These are phyloP conservation scores for Trapa incisa DNA, from an alignment of 345 rosid genomes.

Conservation along the genomic window DNA sequence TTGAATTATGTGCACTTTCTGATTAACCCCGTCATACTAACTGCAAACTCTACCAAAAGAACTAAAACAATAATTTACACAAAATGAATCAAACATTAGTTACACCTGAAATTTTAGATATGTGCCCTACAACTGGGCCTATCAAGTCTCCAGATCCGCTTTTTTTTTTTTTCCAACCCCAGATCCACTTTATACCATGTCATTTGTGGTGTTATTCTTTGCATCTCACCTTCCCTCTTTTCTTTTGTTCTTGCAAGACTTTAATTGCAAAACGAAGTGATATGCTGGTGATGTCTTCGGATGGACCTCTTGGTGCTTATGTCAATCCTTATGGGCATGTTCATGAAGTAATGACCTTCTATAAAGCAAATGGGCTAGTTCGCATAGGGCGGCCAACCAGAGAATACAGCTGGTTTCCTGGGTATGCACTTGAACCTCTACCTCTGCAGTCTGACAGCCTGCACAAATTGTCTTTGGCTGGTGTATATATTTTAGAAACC, in stretches of 20 bases:
- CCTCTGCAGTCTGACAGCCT: background rate
- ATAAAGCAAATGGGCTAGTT: slow-evolving; percentile 56
- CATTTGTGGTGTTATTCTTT: background rate
- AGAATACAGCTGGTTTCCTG: slow-evolving; percentile 97
- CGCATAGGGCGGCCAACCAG: slow-evolving; percentile 27
- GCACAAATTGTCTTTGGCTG: background rate
- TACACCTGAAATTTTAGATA: background rate
- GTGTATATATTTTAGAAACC: background rate
- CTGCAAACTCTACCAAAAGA: background rate
- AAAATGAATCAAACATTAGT: background rate
- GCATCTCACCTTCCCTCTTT: background rate
- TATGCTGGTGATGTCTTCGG: slow-evolving; percentile 93
- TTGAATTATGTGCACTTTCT: background rate
- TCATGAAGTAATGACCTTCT: slow-evolving; percentile 71
- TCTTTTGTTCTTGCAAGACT: slow-evolving; percentile 27
- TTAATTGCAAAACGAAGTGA: slow-evolving; percentile 79
- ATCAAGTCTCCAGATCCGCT: background rate
- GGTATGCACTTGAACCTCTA: slow-evolving; percentile 36
- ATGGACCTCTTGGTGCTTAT: slow-evolving; percentile 95
- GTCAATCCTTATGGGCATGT: slow-evolving; percentile 69
- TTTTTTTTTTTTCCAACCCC: background rate
- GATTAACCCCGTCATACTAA: background rate
- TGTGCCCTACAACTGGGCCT: background rate
- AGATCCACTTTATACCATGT: background rate
- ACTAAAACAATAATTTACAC: background rate